These are phyloP conservation scores for Chrysosporium keratinophilum DNA, from an alignment of 2,329 filamentous ascomycete genomes.

Conservation along the genomic window DNA sequence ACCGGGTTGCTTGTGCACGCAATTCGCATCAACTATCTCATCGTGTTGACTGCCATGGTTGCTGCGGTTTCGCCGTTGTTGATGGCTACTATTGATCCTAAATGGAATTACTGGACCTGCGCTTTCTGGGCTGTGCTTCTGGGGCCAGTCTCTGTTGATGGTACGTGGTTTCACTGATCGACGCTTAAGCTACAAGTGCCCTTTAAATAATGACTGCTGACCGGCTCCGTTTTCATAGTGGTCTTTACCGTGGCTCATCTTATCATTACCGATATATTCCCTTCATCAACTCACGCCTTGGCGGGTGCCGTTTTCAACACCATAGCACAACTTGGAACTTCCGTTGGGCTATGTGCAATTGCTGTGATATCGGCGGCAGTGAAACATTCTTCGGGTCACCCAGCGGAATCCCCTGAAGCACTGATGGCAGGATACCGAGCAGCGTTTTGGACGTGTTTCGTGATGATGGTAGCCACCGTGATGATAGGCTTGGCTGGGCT, in stretches of 20 bases:
- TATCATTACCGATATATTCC: slow-evolving; percentile 46
- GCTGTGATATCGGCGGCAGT: slow-evolving; percentile 34
- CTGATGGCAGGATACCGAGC: slow-evolving; percentile 15
- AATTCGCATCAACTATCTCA: slow-evolving; percentile 12
- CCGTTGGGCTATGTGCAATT: slow-evolving; percentile 44
- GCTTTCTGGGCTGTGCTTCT: slow-evolving; percentile 16
- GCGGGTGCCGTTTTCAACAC: slow-evolving; percentile 55
- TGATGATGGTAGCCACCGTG: slow-evolving; percentile 6
- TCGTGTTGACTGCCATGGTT: slow-evolving; percentile 11
- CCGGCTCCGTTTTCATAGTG: slow-evolving; percentile 20
- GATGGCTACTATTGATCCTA: slow-evolving; percentile 14
- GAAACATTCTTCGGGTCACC: slow-evolving; percentile 4
- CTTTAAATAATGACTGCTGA: not conserved
- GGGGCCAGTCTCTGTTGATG: slow-evolving; percentile 14
- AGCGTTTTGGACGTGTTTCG: slow-evolving; percentile 17
- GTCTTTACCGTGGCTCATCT: slow-evolving; percentile 49
- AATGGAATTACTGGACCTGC: slow-evolving; percentile 15
- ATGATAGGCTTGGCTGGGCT: slow-evolving; percentile 14
- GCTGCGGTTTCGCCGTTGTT: slow-evolving; percentile 13
- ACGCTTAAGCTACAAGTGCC: not conserved
- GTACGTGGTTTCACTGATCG: slow-evolving; percentile 2
- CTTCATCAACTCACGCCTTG: slow-evolving; percentile 47
- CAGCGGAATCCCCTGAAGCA: slow-evolving; percentile 3
- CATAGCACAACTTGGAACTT: slow-evolving; percentile 46
- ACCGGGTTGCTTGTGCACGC: slow-evolving; percentile 14